These are phyloP conservation scores for Lecanoromycetidae sp. DNA, from an alignment of 2,329 filamentous ascomycete genomes.

Conservation along the genomic window DNA sequence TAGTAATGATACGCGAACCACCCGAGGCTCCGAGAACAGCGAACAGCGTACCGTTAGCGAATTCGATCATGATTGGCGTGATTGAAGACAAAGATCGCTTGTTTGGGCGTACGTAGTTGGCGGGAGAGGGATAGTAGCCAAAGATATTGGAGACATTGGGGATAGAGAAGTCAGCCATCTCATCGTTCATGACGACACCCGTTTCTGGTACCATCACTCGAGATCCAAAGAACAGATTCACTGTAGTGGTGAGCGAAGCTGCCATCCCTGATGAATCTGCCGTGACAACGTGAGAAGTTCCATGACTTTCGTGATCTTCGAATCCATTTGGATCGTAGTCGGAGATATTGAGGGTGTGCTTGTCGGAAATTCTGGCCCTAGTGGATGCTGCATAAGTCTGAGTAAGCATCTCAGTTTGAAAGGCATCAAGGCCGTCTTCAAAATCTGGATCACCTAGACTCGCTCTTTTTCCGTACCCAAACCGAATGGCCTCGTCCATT, in stretches of 20 bases:
- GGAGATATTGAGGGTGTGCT: constrained; percentile 56
- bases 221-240: constrained; percentile 78
- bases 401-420: constrained; percentile 59
- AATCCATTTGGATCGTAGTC: constrained; percentile 60
- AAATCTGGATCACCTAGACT: constrained; percentile 73
- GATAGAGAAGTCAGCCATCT: constrained; percentile 69
- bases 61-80: constrained; percentile 61
- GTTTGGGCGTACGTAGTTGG: constrained; percentile 68
- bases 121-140: constrained; percentile 65
- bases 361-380: constrained; percentile 57
- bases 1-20: constrained; percentile 63
- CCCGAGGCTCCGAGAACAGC: constrained; percentile 65
- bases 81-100: constrained; percentile 80
- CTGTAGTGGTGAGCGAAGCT: constrained; percentile 70
- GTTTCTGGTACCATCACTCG: constrained; percentile 68
- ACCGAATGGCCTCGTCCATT: constrained; percentile 81
- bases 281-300: constrained; percentile 45
- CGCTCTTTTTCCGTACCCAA: constrained; percentile 61
- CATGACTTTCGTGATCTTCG: constrained; percentile 51
- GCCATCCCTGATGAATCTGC: constrained; percentile 63
- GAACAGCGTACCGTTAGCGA: constrained; percentile 49
- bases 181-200: constrained; percentile 62
- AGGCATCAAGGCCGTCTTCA: constrained; percentile 48
- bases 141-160: constrained; percentile 68
- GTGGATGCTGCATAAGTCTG: constrained; percentile 46